These are phyloP conservation scores for Cadophora malorum DNA, from an alignment of 2,329 filamentous ascomycete species.

Conservation along the genomic window DNA sequence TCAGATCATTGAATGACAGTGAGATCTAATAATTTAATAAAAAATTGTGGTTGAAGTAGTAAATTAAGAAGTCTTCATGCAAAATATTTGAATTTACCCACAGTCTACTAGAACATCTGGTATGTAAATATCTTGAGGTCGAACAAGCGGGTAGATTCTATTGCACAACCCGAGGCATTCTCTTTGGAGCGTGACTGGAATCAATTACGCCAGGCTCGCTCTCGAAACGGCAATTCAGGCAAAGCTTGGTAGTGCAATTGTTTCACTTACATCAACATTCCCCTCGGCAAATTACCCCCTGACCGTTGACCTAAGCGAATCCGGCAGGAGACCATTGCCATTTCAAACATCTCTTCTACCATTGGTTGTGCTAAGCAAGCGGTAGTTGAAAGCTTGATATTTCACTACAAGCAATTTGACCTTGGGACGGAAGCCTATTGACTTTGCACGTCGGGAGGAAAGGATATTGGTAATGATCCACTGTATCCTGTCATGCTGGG, in stretches of 20 bases:
- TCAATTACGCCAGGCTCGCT: neutral
- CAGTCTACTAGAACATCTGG: no score
- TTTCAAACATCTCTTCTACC: neutral
- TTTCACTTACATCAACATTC: neutral
- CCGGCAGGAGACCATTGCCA: neutral
- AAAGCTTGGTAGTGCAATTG: neutral
- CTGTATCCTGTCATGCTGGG: neutral
- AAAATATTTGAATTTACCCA: no score
- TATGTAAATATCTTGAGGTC: no score
- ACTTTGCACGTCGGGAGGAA: neutral
- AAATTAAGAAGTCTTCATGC: no score
- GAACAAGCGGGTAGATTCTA: no score
- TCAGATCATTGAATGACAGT: no score
- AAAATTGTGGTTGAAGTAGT: no score
- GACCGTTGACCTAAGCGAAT: neutral
- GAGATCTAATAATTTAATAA: no score
- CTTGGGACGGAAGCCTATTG: neutral
- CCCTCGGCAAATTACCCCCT: conserved; percentile 6
- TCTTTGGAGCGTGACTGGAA: neutral
- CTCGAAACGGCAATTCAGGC: neutral
- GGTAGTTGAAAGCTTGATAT: neutral
- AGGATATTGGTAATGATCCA: neutral
- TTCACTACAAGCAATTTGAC: neutral
- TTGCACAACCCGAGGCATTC: neutral
- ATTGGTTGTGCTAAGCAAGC: conserved; percentile 1